Conservation (phyloP, 176 grass and related monocot genomes). For the Aegilops sharonensis region DNA sequence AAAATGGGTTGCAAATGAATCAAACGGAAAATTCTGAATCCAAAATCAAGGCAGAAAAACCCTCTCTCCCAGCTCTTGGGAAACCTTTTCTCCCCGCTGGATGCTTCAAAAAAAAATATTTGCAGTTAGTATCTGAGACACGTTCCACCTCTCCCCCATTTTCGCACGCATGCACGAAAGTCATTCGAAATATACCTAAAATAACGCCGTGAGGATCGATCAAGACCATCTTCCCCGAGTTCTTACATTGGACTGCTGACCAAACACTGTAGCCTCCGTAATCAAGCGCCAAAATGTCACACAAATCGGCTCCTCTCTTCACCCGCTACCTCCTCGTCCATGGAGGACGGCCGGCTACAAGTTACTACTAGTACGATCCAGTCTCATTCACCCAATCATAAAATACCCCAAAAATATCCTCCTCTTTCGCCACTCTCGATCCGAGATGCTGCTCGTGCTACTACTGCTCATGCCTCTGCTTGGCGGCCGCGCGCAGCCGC, state of each 20-base stretch:
- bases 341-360: not conserved
- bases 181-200: not conserved
- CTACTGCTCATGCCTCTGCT: not conserved
- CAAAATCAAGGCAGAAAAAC: too few species aligned
- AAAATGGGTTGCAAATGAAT: too few species aligned
- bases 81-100: too few species aligned
- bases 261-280: not conserved
- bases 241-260: not conserved
- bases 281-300: not conserved
- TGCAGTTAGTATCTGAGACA: too few species aligned
- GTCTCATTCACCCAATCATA: not conserved
- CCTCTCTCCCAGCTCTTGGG: too few species aligned
- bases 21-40: too few species aligned
- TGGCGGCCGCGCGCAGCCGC: not conserved
- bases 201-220: not conserved
- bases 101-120: too few species aligned
- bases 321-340: not conserved
- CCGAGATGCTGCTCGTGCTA: not conserved
- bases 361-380: not conserved
- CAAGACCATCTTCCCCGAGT: not conserved
- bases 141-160: not conserved
- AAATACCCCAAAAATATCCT: not conserved
- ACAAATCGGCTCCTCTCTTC: slow-evolving; percentile 3
- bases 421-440: not conserved
- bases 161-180: not conserved